Base-by-base conservation (phyloP, 2,329 filamentous ascomycete species). In the Fusarium guadeloupense region DNA sequence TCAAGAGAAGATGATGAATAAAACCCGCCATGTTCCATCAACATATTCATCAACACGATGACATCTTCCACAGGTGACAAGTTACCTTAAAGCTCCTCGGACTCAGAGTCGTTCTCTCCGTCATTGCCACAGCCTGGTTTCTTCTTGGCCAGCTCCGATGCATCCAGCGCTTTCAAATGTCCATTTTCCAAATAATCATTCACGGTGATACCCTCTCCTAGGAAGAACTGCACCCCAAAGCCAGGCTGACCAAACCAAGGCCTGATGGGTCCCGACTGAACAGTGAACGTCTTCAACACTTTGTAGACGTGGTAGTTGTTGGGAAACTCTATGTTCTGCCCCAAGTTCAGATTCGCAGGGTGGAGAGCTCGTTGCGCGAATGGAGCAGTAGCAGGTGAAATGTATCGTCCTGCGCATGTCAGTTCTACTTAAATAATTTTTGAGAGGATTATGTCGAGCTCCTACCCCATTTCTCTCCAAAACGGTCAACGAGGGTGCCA, bases 221-320 rank as follows among this genome's bases (percentile, higher is more conserved):
- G 45, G 20, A 64, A 64, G 43, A 64, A 64, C 2, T 64, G 60
- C 2, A 47, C 44, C 0, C 60, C 60, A 1, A 62, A 41, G 3
- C 60, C 60, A 2, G 60, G 60, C n/a, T 64, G 60, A 0, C 51
- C 42, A 10, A 64, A 64, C 60, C 60, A 64, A 1, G 60, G 60
- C 2, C 12, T n/a, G 2, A 64, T 64, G 6, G 60, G 60, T 6
- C 60, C 60, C 4, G 56, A 45, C 4, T 58, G 50, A 2, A 64
- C 60, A 2, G 60, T 64, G 8, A 64, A 56, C 2, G 31, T 21
- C 10, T 26, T 42, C 3, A 16, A 20, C 9, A 64, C 60, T 1
- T 28, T 62, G 14, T 65, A 64, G 1, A 65, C 34, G 4, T 45
- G 60, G 2, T 64, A 64, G 9, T 64, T 64, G 19, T 42, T 62